phyloP scores from a whole-genome alignment of 768 basidiomycete species.

The Pisolithus microcarpus region DNA sequence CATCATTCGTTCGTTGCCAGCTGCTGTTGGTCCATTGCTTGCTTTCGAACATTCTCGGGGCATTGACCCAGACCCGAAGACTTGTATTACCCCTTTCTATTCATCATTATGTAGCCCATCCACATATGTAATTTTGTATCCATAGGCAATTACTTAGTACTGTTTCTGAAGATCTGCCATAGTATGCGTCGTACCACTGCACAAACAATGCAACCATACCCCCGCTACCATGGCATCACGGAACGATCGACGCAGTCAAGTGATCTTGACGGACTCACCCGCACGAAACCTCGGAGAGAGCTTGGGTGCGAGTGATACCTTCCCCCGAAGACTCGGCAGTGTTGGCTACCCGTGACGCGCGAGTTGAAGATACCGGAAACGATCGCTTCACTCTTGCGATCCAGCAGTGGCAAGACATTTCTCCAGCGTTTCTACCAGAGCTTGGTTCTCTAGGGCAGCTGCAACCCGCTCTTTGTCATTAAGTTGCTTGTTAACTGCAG shows the following conservation, averaged over 20 bases:
- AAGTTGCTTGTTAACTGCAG: constrained; percentile 90
- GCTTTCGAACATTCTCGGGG: too few species aligned
- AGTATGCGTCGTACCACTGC: constrained; percentile 7
- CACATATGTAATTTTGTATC: constrained; percentile 4
- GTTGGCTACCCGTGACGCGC: background rate
- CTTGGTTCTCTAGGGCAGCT: constrained; percentile 89
- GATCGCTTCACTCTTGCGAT: background rate
- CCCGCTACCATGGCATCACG: too few species aligned
- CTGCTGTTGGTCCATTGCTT: too few species aligned
- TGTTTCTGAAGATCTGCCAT: constrained; percentile 2
- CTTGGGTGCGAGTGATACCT: background rate
- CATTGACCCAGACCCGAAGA: too few species aligned
- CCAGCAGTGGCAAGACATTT: constrained; percentile 50
- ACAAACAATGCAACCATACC: constrained; percentile 14
- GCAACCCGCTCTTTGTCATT: constrained; percentile 99
- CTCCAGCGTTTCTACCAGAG: constrained; percentile 82
- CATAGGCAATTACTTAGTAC: background rate
- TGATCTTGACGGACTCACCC: too few species aligned
- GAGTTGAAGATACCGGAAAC: background rate
- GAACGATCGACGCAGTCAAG: too few species aligned
- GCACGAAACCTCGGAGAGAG: background rate
- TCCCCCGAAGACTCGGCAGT: background rate
- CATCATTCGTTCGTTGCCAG: background rate
- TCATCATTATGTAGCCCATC: constrained; percentile 4
- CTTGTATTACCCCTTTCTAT: background rate